Evolutionary conservation across 2,329 filamentous ascomycete species (phyloP), one percentile per base, ranked within the genome.

Genomic region (Ophiostoma quercus): DNA sequence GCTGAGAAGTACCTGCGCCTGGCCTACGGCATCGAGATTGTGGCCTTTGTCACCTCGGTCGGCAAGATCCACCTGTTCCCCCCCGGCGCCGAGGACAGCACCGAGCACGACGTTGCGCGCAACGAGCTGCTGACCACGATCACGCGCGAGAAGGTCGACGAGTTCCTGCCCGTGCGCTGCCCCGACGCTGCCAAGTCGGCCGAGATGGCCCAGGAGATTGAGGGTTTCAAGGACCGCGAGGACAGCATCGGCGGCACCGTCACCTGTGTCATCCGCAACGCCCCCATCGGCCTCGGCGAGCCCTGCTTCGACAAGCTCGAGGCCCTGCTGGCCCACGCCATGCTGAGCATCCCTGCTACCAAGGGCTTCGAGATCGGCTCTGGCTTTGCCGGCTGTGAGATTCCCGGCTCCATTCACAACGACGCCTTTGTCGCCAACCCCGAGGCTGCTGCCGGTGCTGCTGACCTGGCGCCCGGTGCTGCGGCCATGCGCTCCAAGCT

Each of bases 321-420:
- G 83, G 95, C 95, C 8, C 87, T 87, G 78, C 88, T 99, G 66
- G 94, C 88, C 34, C 94, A 98, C 77, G 95, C 92, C 67, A 98
- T 99, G 92, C 86, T 98, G 73, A 92, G 88, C 78, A 97, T 98
- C 75, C 95, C 95, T 5, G 93, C 95, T 3, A 94, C 91, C 51
- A 99, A 98, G 82, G 94, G 91, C 69, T 98, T 98, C 77, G 94
- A 98, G 78, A 90, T 98, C 74, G 95, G 95, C 69, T 96, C 92
- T 68, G 95, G 95, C 14, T 98, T 98, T 79, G 88, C 85, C 67
- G 94, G 95, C 71, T 91, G 90, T 76, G 90, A 94, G 78, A 85
- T 98, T 54, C 90, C 90, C 1, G 94, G 95, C 29, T 95, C 91
- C n/a, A 85, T 85, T 69, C 94, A 98, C 85, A 98, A 98, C 79